phyloP scores from a whole-genome alignment of 305 asterid genomes.

The Salvia sclarea region DNA sequence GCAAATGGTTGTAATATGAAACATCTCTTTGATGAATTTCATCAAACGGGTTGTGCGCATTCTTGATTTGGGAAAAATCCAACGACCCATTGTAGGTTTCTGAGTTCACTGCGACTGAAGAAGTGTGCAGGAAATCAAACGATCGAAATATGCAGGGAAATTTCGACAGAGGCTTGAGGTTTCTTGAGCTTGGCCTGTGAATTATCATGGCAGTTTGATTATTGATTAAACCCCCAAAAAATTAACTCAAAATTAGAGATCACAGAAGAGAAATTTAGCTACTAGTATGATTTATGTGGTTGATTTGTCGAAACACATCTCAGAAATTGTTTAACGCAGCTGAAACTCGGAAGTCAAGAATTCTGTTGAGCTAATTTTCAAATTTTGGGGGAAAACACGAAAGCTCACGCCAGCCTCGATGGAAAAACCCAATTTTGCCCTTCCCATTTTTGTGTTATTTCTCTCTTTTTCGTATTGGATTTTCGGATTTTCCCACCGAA shows the following conservation, averaged over 20 bases:
- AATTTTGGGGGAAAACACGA: slow-evolving; percentile 15
- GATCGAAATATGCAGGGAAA: slow-evolving; percentile 30
- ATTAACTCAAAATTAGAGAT: not conserved
- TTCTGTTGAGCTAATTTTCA: slow-evolving; percentile 16
- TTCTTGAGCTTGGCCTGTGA: slow-evolving; percentile 35
- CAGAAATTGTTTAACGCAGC: slow-evolving; percentile 1
- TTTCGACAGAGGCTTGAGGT: slow-evolving; percentile 30
- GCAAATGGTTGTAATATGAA: slow-evolving; percentile 59
- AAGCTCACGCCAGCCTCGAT: not conserved
- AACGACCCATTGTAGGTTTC: not conserved
- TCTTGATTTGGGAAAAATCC: not conserved
- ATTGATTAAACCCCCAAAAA: not conserved
- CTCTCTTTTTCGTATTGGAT: not conserved
- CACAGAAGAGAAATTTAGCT: not conserved
- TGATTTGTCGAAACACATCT: slow-evolving; percentile 2
- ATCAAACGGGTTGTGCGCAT: slow-evolving; percentile 56
- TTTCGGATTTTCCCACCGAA: not conserved
- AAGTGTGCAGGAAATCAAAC: slow-evolving; percentile 30
- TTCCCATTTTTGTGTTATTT: not conserved
- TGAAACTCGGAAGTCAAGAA: not conserved
- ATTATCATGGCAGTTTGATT: slow-evolving; percentile 43
- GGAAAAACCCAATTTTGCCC: not conserved
- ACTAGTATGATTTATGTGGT: not conserved
- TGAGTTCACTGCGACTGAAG: slow-evolving; percentile 34
- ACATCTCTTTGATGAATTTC: slow-evolving; percentile 48